Evolutionary conservation across 2,329 filamentous ascomycete genomes (phyloP), one percentile per base, ranked within the genome.

Genomic region (Colletotrichum karsti): DNA sequence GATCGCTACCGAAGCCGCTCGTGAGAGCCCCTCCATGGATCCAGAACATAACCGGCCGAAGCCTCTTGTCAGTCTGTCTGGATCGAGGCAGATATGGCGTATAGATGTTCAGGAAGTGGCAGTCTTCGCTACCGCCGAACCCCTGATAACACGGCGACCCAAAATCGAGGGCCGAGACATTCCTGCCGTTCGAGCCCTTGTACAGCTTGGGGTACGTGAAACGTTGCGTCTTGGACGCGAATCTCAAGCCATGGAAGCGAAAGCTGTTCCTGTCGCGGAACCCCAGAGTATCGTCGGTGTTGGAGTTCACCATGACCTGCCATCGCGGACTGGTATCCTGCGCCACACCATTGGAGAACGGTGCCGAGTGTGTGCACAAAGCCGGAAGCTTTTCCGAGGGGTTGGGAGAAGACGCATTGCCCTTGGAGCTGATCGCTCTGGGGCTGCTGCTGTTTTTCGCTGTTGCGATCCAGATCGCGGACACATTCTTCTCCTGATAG

Each of bases 181-280:
- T 72, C 7, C 73, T 72, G 7, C 63, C 67, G 8, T 72, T 75
- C 10, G 70, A 71, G 7, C 75, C 77, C 28, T 74, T 65, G 66
- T 82, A 80, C 5, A 74, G 73, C 42, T 69, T 72, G 0, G 81
- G 78, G 58, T 84, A 79, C 1, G 75, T 74, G 70, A 83, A 84
- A 26, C 82, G 75, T 42, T 75, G 69, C 2, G 81, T 79, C 33
- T 78, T 74, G 0, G 76, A 64, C 4, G 80, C 81, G 69, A 82
- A 83, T 50, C 80, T 77, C 39, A 85, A 72, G 44, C 82, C 82
- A 7, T 81, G 74, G 65, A 85, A 87, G 6, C 85, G 83, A 71
- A 87, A 88, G 12, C 80, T 81, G 22, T 80, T 76, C n/a, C 77
- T 79, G 63, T 85, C 82, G 13, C 83, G 81, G 63, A 79, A 83